Percentiles rank a stretch among this genome's conserved stretches.
phyloP scores from a whole-genome alignment of 352 stramenopile species.

The Aphanomyces euteiches region DNA sequence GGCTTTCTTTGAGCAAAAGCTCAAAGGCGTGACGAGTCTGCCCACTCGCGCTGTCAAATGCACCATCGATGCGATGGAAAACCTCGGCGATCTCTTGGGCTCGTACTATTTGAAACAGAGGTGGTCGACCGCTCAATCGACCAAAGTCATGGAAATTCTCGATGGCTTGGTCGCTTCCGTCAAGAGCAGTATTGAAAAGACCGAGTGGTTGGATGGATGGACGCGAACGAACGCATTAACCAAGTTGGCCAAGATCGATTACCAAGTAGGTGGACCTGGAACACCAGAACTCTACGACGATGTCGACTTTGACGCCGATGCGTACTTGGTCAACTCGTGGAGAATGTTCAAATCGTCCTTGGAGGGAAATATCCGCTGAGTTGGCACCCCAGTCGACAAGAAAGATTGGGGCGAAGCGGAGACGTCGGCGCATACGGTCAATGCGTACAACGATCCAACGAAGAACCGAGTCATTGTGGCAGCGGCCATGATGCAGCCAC shows the following conservation, averaged over 20 bases:
- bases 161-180: not conserved
- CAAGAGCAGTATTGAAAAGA: conserved; percentile 1
- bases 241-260: conserved; percentile 52
- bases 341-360: conserved; percentile 36
- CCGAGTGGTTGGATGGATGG: conserved; percentile 7
- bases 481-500: conserved; percentile 88
- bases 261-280: conserved; percentile 58
- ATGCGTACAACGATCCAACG: conserved; percentile 72
- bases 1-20: conserved; percentile 45
- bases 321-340: conserved; percentile 54
- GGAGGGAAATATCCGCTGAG: conserved; percentile 34
- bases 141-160: not conserved
- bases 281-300: conserved; percentile 38
- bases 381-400: conserved; percentile 36
- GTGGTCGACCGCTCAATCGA: conserved; percentile 42
- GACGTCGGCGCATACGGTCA: conserved; percentile 84
- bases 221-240: conserved; percentile 6
- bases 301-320: conserved; percentile 47
- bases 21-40: conserved; percentile 39
- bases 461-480: conserved; percentile 91
- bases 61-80: conserved; percentile 67
- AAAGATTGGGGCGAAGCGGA: conserved; percentile 47
- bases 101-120: conserved; percentile 85
- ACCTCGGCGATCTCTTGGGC: conserved; percentile 83
- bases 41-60: conserved; percentile 45